Evolutionary conservation across 2,329 filamentous ascomycete species (phyloP).

Genomic region (Zymoseptoria brevis): DNA sequence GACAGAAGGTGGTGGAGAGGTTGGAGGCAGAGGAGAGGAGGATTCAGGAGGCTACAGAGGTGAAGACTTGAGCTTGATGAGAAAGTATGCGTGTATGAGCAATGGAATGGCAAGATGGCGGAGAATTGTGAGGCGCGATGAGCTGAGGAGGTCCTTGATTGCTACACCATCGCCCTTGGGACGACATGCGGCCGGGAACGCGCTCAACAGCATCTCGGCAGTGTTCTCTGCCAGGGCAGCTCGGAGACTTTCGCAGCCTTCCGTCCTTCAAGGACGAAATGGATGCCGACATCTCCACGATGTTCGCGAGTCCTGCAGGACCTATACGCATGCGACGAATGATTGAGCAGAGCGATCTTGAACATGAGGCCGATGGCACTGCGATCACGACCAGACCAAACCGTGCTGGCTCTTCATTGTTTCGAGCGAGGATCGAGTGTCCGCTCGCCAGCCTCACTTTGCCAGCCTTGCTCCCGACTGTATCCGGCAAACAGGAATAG

Average conservation of each 20-base stretch:
- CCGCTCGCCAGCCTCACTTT: too few relatives aligned
- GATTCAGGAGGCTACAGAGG: not conserved
- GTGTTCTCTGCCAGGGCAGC: not conserved
- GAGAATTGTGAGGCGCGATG: not conserved
- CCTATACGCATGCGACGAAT: too few relatives aligned
- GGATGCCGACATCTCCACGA: not conserved
- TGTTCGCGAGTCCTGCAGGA: too few relatives aligned
- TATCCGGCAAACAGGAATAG: too few relatives aligned
- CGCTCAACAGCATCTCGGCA: not conserved
- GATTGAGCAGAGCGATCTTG: too few relatives aligned
- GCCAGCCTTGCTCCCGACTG: too few relatives aligned
- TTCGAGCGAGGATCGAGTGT: too few relatives aligned
- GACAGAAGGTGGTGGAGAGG: conserved; percentile 27
- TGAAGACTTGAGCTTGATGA: not conserved
- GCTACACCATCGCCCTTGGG: not conserved
- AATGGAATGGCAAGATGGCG: not conserved
- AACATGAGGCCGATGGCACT: too few relatives aligned
- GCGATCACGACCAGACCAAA: too few relatives aligned
- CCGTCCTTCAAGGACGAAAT: not conserved
- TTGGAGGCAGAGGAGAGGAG: conserved; percentile 17
- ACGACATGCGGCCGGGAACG: not conserved
- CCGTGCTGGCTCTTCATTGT: too few relatives aligned
- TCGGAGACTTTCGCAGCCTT: not conserved
- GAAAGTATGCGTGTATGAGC: not conserved
- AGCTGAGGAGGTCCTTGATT: not conserved